Conservation (phyloP, 257 asterid genomes). For the Jaltomata sinuosa region DNA sequence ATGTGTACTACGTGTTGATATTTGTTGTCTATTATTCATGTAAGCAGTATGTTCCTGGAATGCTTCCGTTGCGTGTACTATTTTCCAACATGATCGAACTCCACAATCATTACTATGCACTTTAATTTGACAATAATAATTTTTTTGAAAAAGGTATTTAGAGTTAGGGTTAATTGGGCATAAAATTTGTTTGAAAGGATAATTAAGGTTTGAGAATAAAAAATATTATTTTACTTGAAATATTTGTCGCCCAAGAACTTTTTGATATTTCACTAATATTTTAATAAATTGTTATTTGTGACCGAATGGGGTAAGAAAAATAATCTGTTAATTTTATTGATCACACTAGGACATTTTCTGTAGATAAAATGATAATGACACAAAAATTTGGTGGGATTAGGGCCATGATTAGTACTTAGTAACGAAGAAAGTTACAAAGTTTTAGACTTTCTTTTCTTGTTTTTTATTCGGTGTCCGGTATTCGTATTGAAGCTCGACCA, state of each 20-base stretch:
- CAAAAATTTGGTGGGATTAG: not conserved
- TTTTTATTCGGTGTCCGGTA: too few relatives aligned
- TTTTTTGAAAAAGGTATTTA: too few relatives aligned
- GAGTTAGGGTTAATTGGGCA: not conserved
- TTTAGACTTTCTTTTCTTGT: not conserved
- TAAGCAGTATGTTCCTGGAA: too few relatives aligned
- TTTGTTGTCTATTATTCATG: too few relatives aligned
- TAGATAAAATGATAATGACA: not conserved
- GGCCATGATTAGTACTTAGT: not conserved
- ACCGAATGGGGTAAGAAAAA: not conserved
- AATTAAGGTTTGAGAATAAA: not conserved
- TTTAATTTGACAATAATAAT: not conserved
- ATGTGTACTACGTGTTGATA: too few relatives aligned
- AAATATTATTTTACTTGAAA: too few relatives aligned
- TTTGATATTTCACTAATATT: too few relatives aligned
- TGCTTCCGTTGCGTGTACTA: too few relatives aligned
- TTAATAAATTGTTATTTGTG: not conserved
- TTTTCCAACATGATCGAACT: too few relatives aligned
- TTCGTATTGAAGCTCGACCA: too few relatives aligned
- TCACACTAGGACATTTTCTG: not conserved
- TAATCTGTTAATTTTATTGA: not conserved
- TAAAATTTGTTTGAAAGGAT: too few relatives aligned
- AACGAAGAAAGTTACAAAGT: not conserved
- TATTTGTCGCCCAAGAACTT: not conserved
- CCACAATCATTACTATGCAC: not conserved